These are phyloP conservation scores for Malassezia psittaci DNA, from an alignment of 1,284 basidiomycete species.

Conservation along the genomic window DNA sequence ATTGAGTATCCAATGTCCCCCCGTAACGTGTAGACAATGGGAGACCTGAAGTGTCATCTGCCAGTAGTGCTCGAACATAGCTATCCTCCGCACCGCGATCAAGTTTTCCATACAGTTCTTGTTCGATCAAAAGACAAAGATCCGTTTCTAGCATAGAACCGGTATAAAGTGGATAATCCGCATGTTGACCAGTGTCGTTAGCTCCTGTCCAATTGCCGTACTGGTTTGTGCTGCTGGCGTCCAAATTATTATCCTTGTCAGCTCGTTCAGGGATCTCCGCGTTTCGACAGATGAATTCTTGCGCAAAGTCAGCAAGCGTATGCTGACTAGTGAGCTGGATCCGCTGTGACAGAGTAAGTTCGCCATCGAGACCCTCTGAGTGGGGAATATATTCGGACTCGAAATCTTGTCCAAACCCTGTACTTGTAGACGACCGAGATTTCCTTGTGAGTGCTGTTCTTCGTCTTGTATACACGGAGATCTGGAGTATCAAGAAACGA, in stretches of 20 bases:
- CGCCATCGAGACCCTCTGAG: constrained; percentile 3
- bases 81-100: background rate
- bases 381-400: too few relatives aligned
- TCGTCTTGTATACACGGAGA: constrained; percentile 10
- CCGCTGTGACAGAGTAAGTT: constrained; percentile 2
- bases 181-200: constrained; percentile 1
- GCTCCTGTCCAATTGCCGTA: constrained; percentile 9
- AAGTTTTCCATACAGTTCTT: background rate
- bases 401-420: background rate
- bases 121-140: constrained; percentile 2
- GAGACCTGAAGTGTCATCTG: background rate
- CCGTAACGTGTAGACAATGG: background rate
- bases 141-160: constrained; percentile 4
- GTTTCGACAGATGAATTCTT: constrained; percentile 12
- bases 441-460: constrained; percentile 2
- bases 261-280: constrained; percentile 4
- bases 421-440: background rate
- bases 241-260: background rate
- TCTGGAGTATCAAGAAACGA: background rate
- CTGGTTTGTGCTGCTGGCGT: background rate
- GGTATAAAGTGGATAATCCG: constrained; percentile 4
- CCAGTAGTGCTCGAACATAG: constrained; percentile 7
- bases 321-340: background rate
- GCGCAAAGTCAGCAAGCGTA: constrained; percentile 3
- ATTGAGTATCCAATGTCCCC: background rate